Evolutionary conservation across 441 rosid genomes (phyloP), one percentile per base, ranked within the genome.

Genomic region (Gossypium davidsonii): DNA sequence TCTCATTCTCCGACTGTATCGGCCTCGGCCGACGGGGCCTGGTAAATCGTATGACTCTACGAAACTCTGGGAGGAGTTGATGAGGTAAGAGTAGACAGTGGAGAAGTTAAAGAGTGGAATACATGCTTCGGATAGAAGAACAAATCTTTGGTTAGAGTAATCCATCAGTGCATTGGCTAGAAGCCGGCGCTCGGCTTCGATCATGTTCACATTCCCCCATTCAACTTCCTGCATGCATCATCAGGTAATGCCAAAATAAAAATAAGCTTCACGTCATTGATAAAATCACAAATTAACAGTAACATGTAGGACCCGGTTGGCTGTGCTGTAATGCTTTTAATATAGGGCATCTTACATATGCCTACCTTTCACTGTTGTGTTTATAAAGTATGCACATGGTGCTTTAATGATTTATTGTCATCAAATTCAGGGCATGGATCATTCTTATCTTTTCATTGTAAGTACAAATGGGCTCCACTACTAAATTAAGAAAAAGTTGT

Each of bases 181-280:
- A n/a, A 94, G 82, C 2, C 98, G 90, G 10, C 89, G 87, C 79
- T 94, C 98, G 1, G 98, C 98, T 78, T 94, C 98, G 0, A 94
- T 77, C 98, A 94, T 94, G 76, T 80, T 92, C 6, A 85, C 93
- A 1, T 84, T 74, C 59, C 98, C 98, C 98, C 98, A 94, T 63
- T 57, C 52, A 0, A 94, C 98, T 48, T 79, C 81, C 98, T 94
- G 90, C 83, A 18, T 18, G 59, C 34, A 84, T 68, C 21, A 56
- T 18, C 11, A 25, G 53, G 52, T 57, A 28, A 28, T 28, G 31
- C 31, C 31, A 31, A 31, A 31, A 31, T 31, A 31, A 31, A 31
- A 4, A 31, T 31, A 31, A 31, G 34, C 34, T 31, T 31, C 34
- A 31, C 34, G 34, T 31, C 34, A 31, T 31, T 31, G 34, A 31